Conservation (phyloP, 345 rosid genomes). For the Psidium guajava region DNA sequence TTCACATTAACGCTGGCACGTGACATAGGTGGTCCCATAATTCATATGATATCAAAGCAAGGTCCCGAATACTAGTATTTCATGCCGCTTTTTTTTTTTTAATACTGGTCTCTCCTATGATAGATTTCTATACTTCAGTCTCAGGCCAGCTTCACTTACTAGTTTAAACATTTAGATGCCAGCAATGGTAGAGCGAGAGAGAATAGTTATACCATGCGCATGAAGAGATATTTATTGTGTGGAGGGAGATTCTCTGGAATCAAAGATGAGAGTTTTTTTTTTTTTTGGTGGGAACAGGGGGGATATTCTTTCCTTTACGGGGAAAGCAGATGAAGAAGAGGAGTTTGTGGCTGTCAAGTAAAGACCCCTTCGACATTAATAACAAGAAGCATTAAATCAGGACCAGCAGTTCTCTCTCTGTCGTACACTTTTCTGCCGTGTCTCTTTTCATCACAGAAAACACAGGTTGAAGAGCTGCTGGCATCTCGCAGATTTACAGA, state of each 20-base stretch:
- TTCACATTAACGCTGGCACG: too few relatives aligned
- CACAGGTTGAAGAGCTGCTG: neutral
- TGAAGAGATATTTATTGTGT: neutral
- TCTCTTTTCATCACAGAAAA: neutral
- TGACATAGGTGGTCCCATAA: too few relatives aligned
- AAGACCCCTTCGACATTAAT: neutral
- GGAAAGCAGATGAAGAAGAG: neutral
- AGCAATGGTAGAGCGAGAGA: too few relatives aligned
- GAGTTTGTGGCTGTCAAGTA: neutral
- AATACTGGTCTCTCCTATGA: too few relatives aligned
- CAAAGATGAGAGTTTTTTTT: neutral
- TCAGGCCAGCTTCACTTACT: neutral
- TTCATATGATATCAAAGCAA: neutral
- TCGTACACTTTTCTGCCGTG: neutral
- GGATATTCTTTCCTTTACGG: neutral
- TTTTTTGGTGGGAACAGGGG: neutral
- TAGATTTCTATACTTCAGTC: too few relatives aligned
- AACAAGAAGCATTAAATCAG: neutral
- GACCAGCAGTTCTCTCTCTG: neutral
- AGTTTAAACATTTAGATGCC: neutral
- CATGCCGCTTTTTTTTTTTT: neutral
- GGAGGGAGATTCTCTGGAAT: neutral
- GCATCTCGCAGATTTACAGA: neutral
- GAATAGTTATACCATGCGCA: neutral
- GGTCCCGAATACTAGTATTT: neutral